Evolutionary conservation across 2,329 filamentous ascomycete genomes (phyloP), one percentile per base, ranked within the genome.

Genomic region (Claviceps capensis): DNA sequence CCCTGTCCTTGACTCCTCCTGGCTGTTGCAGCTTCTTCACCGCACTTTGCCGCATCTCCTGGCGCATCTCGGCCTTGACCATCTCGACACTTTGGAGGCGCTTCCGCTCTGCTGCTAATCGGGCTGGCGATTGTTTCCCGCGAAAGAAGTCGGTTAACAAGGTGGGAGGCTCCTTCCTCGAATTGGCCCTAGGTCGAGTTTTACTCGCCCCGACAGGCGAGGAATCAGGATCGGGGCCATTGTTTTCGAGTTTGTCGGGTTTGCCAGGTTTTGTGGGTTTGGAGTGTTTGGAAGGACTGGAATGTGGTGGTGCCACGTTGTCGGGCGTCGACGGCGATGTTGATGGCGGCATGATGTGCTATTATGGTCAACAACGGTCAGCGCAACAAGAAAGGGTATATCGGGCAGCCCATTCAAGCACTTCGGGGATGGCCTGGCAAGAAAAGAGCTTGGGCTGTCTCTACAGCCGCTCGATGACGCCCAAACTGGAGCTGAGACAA

Each of bases 1-100:
- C 86, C 61, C 89, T 82, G 58, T 87, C 85, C 56, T 79, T 79
- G 47, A 94, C 85, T n/a, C 79, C 79, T 3, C 78, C 77, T 0
- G 80, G 85, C 61, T 71, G 78, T 67, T 72, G 82, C 59, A 80
- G 73, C 67, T 71, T 81, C 63, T 68, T 75, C 50, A 76, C 78
- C n/a, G 74, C 67, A 6, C 72, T 78, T 58, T 81, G 72, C 50
- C 76, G 76, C 77, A 80, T 80, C 58, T 79, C 76, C 41, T 69
- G 66, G 22, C 69, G 65, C 52, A 72, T 52, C 57, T 73, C 70
- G 37, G 74, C 72, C 69, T 84, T 76, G 60, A 80, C 72, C 55
- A 76, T 64, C 67, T 85, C 76, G 58, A 81, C 65, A 59, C 76
- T 79, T 66, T 77, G 77, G 58, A 80, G 72, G 56, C 78, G 72